These are phyloP conservation scores for Austroboletus niveus DNA, from an alignment of 1,284 basidiomycete species.

Conservation along the genomic window DNA sequence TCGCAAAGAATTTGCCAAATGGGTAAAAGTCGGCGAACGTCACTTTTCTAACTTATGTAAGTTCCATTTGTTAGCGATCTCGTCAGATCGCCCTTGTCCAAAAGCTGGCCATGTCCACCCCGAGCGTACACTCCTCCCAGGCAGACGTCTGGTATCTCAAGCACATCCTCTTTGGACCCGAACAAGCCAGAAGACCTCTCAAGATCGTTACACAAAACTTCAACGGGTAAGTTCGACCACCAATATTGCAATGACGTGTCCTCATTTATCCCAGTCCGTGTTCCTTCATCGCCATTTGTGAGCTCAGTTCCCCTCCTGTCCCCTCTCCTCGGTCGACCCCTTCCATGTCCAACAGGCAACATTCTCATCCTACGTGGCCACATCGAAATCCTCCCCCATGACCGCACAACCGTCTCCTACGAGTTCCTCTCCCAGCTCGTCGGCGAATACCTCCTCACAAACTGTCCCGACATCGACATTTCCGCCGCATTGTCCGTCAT, in stretches of 20 bases:
- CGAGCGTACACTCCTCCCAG: slow-evolving; percentile 36
- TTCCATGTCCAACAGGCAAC: slow-evolving; percentile 55
- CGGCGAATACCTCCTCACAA: slow-evolving; percentile 75
- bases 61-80: neutral
- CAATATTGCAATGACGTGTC: neutral
- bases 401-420: slow-evolving; percentile 75
- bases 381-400: slow-evolving; percentile 65
- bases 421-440: slow-evolving; percentile 80
- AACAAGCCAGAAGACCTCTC: slow-evolving; percentile 34
- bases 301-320: slow-evolving; percentile 22
- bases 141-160: slow-evolving; percentile 83
- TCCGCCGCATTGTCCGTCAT: slow-evolving; percentile 79
- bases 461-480: slow-evolving; percentile 66
- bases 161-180: slow-evolving; percentile 52
- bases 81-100: neutral
- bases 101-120: slow-evolving; percentile 14
- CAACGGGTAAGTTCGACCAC: slow-evolving; percentile 55
- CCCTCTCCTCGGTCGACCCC: neutral
- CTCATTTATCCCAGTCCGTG: slow-evolving; percentile 62
- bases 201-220: slow-evolving; percentile 83
- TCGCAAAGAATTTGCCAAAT: neutral
- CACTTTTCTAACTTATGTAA: slow-evolving; percentile 2
- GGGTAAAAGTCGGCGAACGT: neutral
- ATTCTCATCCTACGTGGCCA: slow-evolving; percentile 78
- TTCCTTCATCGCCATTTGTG: slow-evolving; percentile 87